Base-by-base conservation (phyloP, 2,329 filamentous ascomycete genomes). In the Pochonia chlamydosporia region DNA sequence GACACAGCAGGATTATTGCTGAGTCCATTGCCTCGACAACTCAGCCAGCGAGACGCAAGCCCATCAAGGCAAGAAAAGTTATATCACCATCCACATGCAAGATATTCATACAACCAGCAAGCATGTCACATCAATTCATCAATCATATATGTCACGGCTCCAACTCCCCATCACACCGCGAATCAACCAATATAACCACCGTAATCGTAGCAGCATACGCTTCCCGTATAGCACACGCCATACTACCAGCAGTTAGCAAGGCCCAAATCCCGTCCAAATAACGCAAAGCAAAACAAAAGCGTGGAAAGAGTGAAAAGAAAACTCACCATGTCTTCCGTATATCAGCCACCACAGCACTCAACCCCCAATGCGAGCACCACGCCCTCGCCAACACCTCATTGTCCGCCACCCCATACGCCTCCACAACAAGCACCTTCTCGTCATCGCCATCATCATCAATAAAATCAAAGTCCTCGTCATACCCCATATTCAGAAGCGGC, bases 341-440 rank as follows among this genome's bases (percentile, higher is more conserved):
- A 62, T 89, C 83, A 8, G 84, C 84, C 49, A 89, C 77, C 16
- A 90, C 68, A 1, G 86, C 85, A 58, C 77, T 82, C 56, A 88
- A 65, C 3, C 86, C 86, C 78, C 84, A 87, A 57, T 88, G 83
- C 47, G 84, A 78, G 61, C 85, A 89, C 86, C 86, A 90, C 6
- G 86, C 85, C 52, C 86, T 71, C 1, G 83, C 85, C 56, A 90
- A 75, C 4, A 89, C 85, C 63, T 89, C 86, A 54, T 89, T 89
- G 63, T 89, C 86, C 42, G 72, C 72, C 20, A 85, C 84, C 1
- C 86, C 86, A 60, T 87, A 82, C 1, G 85, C 83, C 65, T 89
- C 84, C 13, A 89, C 74, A 4, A 85, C 82, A 8, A 90, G 69
- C 3, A 90, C 84, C 55, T 78, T 78, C 54, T 85, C 84, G 23